Conservation (phyloP, 2,329 filamentous ascomycete species). For the Beauveria sp. region DNA sequence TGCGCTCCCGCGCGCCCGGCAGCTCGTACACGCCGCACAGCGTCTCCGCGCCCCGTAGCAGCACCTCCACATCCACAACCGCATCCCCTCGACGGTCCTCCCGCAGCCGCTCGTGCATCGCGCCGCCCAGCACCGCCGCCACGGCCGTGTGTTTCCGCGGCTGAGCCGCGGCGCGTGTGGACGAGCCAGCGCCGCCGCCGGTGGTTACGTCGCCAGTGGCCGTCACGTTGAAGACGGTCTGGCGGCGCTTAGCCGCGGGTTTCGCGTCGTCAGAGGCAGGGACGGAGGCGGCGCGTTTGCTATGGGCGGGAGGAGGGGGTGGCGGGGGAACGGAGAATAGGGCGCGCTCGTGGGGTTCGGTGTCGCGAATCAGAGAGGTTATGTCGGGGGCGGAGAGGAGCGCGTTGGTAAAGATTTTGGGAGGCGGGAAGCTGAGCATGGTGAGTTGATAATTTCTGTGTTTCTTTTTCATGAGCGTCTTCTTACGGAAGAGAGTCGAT, state of each 20-base stretch:
- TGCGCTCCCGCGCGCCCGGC: slow-evolving; percentile 68
- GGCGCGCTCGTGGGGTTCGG: slow-evolving; percentile 86
- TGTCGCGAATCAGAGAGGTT: slow-evolving; percentile 88
- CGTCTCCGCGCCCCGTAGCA: slow-evolving; percentile 83
- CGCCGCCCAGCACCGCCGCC: slow-evolving; percentile 77
- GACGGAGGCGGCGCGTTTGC: slow-evolving; percentile 30
- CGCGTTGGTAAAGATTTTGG: slow-evolving; percentile 94
- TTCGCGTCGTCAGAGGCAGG: slow-evolving; percentile 13
- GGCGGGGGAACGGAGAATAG: slow-evolving; percentile 85
- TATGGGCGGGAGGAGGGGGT: slow-evolving; percentile 24
- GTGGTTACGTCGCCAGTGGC: slow-evolving; percentile 54
- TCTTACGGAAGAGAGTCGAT: slow-evolving; percentile 67
- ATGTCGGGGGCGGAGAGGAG: slow-evolving; percentile 86
- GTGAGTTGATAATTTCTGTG: background rate
- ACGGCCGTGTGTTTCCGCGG: slow-evolving; percentile 74
- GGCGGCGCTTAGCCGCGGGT: slow-evolving; percentile 37
- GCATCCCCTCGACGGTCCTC: slow-evolving; percentile 33
- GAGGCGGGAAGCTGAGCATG: slow-evolving; percentile 64
- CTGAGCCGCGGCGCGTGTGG: slow-evolving; percentile 30
- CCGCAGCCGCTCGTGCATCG: slow-evolving; percentile 75
- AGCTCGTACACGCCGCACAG: slow-evolving; percentile 82
- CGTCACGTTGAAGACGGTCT: slow-evolving; percentile 58
- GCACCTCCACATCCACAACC: slow-evolving; percentile 69
- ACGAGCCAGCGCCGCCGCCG: slow-evolving; percentile 32
- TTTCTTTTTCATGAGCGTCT: background rate